Base-by-base conservation (phyloP, 106 monocot species). In the Allium fistulosum region DNA sequence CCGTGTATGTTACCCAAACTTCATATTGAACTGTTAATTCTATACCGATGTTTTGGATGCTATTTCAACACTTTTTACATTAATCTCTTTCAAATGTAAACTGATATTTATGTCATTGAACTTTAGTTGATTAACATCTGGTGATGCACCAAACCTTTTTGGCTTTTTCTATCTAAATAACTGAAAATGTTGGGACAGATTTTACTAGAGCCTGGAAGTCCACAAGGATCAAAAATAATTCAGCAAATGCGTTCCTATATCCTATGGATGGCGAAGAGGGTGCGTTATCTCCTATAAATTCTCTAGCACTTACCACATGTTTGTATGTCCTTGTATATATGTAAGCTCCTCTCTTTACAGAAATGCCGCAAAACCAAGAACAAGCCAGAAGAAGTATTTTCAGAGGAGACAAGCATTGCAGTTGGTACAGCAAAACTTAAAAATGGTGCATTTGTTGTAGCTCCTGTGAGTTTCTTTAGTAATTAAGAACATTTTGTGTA, bases 141-240 rank as follows among this genome's bases (percentile, higher is more conserved):
- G 37, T 5, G 37, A 5, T 37, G 37, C 37, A 37, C 37, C 37
- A 2, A 37, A 37, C 37, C 5, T 37, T 37, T 22, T 22, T 22
- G 22, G 22, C 22, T 22, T 22, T 37, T 1, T 37, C 37, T 37
- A 37, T 37, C 37, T 37, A 37, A 37, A 37, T 4, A 37, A 37
- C 5, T 37, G 37, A 37, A 37, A 37, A 37, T 37, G 37, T 56
- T 69, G 68, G 56, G 14, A 45, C 80, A 97, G 94, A 84, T 99
- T 77, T 85, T 99, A 59, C 71, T 99, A 73, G 99, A 99, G 79
- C 99, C 99, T 69, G 99, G 99, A 83, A 99, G 90, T 64, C 99
- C 99, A 48, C 93, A 99, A 63, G 92, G 99, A 65, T 88, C 85
- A 62, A 87, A 90, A 65, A 87, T 93, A 11, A 85, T 99, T 53